These are phyloP conservation scores for Flaveria floridana DNA, from an alignment of 140 eudicot genomes.

Conservation along the genomic window DNA sequence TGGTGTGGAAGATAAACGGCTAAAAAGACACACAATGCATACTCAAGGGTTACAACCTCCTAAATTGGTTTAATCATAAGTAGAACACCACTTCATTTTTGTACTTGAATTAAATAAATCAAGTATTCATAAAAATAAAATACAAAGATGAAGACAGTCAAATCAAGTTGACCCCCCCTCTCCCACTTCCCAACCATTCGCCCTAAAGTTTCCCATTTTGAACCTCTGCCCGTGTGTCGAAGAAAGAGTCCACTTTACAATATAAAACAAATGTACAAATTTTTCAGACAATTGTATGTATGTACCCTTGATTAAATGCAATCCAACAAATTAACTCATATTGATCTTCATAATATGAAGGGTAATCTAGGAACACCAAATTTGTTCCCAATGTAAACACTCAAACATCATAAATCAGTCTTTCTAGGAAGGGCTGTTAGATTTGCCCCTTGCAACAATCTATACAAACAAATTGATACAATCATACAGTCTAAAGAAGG, in stretches of 20 bases:
- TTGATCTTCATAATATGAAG: not conserved
- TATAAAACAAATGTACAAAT: not conserved
- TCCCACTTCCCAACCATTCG: too few relatives aligned
- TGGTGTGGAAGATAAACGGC: not conserved
- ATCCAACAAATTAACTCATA: not conserved
- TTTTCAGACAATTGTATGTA: not conserved
- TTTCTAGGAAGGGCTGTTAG: too few relatives aligned
- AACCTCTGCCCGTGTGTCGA: not conserved
- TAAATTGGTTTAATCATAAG: too few relatives aligned
- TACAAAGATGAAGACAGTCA: too few relatives aligned
- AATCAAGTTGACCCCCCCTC: too few relatives aligned
- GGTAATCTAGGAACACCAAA: not conserved
- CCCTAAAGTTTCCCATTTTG: not conserved
- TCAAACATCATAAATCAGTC: not conserved
- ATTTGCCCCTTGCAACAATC: not conserved
- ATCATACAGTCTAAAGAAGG: conserved; percentile 10
- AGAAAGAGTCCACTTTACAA: not conserved
- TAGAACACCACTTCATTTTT: too few relatives aligned
- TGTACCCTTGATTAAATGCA: not conserved
- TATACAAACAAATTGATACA: not conserved
- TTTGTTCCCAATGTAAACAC: not conserved
- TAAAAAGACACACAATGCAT: too few relatives aligned
- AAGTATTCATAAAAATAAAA: too few relatives aligned
- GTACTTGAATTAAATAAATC: too few relatives aligned
- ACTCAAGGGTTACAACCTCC: too few relatives aligned